Evolutionary conservation across 257 asterid genomes (phyloP).

Genomic region (Linderniella brevidens): DNA sequence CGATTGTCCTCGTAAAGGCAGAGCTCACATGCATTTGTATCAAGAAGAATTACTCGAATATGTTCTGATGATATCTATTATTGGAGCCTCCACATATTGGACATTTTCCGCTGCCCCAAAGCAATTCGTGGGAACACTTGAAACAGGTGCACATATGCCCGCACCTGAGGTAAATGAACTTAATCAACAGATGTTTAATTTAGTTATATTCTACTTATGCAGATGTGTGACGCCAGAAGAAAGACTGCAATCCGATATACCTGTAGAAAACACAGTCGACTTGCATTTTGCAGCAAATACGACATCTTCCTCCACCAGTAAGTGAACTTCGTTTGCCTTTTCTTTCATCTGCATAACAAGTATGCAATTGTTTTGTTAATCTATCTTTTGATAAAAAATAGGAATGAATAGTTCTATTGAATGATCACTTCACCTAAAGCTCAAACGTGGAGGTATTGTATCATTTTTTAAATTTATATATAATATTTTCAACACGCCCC

Average conservation of each 20-base stretch:
- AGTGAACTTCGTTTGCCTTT: conserved; percentile 17
- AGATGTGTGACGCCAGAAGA: too few relatives aligned
- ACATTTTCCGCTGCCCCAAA: conserved; percentile 49
- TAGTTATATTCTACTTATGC: too few relatives aligned
- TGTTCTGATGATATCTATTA: conserved; percentile 48
- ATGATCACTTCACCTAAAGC: too few relatives aligned
- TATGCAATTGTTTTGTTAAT: too few relatives aligned
- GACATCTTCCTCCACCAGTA: conserved; percentile 29
- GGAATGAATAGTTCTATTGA: too few relatives aligned
- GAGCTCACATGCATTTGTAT: neutral
- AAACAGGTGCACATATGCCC: conserved; percentile 94
- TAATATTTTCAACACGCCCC: too few relatives aligned
- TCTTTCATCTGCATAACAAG: conserved; percentile 26
- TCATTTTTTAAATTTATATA: too few relatives aligned
- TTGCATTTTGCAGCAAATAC: conserved; percentile 46
- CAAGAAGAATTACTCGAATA: conserved; percentile 18
- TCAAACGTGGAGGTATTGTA: too few relatives aligned
- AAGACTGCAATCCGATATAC: conserved; percentile 26
- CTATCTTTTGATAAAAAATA: too few relatives aligned
- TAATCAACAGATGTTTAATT: too few relatives aligned
- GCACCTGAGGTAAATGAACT: conserved; percentile 28
- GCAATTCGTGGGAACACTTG: conserved; percentile 65
- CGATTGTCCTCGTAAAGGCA: too few relatives aligned
- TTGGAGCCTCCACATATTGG: conserved; percentile 71
- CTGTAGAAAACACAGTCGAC: conserved; percentile 70